Evolutionary conservation across 805 yeast genomes (phyloP), one percentile per base, ranked within the genome.

Genomic region (Starmerella apis): DNA sequence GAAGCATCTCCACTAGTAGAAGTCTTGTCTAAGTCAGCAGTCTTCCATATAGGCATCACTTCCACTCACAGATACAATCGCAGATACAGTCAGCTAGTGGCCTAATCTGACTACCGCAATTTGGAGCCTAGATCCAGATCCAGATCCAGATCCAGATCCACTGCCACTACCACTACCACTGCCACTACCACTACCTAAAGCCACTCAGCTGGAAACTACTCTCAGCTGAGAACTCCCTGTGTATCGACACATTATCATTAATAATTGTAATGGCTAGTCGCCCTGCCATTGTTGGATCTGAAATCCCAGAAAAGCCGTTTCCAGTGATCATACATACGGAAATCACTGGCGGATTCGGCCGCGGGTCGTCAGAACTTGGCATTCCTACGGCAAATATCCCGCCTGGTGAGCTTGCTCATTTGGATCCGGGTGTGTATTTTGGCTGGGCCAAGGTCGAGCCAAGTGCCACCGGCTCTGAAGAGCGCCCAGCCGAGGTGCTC

Each of bases 331-430:
- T 66, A 5, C 49, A 56, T 14, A 60, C 69, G n/a, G 49, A 55
- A 11, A 79, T 84, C 5, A 72, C 80, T 32, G 70, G 88, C 27
- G 98, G 99, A 0, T 92, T 86, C 67, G 99, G 98, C 5, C 75
- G 99, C 48, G 99, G 99, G 0, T 86, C 96, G 0, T 66, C 92
- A 0, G 96, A 86, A 58, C 72, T 92, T 37, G 97, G 97, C 0
- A 83, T 87, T 39, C 98, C 98, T 2, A 92, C 99, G 0, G 97
- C 96, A 6, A 90, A 90, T 61, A 76, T 90, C 4, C 83, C 86
- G 1, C 75, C 84, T 3, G 71, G 69, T 2, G 68, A 71, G 32
- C 68, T 76, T 20, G 73, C 77, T 0, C 52, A 65, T 3, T 64
- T 66, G 4, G 43, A 70, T 75, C 75, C 90, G 0, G 99, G 99